Evolutionary conservation across 2,329 filamentous ascomycete species (phyloP).

Genomic region (Stylonectria norvegica): DNA sequence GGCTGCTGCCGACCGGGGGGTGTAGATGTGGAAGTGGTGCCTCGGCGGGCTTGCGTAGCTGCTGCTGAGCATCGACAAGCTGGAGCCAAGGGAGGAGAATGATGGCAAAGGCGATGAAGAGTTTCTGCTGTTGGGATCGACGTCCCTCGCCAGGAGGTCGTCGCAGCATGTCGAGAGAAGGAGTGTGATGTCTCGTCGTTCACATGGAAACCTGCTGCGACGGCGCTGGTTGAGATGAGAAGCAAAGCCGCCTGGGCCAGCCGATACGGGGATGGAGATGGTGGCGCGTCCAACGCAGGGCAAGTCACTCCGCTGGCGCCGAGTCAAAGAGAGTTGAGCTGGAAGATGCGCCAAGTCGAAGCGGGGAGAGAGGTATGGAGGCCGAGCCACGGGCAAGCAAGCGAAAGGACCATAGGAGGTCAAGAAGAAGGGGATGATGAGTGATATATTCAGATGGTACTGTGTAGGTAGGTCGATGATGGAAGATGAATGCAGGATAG

Average conservation of each 20-base stretch:
- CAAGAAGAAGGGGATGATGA: no score
- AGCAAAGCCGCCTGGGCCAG: background rate
- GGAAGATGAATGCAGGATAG: no score
- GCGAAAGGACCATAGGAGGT: no score
- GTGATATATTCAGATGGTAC: no score
- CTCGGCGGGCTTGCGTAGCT: constrained; percentile 41
- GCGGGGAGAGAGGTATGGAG: no score
- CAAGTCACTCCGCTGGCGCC: no score
- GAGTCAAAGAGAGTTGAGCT: no score
- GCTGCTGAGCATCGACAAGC: constrained; percentile 62
- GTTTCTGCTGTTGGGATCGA: constrained; percentile 45
- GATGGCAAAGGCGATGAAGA: constrained; percentile 54
- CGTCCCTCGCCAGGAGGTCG: constrained; percentile 59
- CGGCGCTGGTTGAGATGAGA: constrained; percentile 1
- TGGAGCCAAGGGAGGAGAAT: constrained; percentile 54
- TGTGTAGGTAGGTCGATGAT: no score
- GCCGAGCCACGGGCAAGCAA: no score
- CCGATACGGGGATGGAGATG: no score
- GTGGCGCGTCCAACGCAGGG: no score
- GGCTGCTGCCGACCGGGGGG: constrained; percentile 24
- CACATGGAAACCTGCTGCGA: constrained; percentile 24
- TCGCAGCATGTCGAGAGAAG: constrained; percentile 52
- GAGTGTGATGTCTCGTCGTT: constrained; percentile 13
- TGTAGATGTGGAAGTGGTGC: constrained; percentile 18
- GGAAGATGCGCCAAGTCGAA: no score